Conservation (phyloP, 306 rosid species). For the Prunus persica region DNA sequence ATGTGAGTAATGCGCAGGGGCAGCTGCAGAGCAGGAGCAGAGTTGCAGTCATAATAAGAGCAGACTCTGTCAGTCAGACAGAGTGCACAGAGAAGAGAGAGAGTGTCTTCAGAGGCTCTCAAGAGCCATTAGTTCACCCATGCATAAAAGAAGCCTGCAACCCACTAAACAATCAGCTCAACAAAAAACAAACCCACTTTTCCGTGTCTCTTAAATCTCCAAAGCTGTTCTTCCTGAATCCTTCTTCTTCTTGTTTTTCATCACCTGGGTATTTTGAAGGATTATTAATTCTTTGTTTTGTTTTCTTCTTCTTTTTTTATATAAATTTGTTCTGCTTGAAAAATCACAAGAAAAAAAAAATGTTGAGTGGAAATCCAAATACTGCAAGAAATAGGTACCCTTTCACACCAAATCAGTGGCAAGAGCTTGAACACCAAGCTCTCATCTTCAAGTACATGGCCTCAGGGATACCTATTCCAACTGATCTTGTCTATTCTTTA, state of each 20-base stretch:
- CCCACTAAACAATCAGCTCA: conserved; percentile 27
- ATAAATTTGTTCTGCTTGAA: too few relatives aligned
- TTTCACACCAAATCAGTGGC: conserved; percentile 93
- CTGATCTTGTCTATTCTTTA: conserved; percentile 77
- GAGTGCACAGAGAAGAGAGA: conserved; percentile 10
- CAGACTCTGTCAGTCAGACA: conserved; percentile 37
- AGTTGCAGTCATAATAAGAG: conserved; percentile 81
- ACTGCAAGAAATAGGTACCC: conserved; percentile 55
- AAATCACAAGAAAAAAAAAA: conserved; percentile 4
- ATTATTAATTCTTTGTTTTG: conserved; percentile 1
- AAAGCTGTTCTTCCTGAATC: background rate
- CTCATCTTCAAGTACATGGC: conserved; percentile 91
- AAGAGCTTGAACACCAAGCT: conserved; percentile 97
- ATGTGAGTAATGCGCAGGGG: conserved; percentile 35
- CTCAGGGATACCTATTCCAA: conserved; percentile 81
- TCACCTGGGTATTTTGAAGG: background rate
- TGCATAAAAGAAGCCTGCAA: conserved; percentile 50
- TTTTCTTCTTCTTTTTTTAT: background rate
- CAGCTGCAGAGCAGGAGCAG: conserved; percentile 63
- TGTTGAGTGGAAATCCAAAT: conserved; percentile 46
- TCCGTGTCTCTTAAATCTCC: conserved; percentile 27
- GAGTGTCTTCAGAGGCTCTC: conserved; percentile 26
- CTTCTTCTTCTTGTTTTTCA: conserved; percentile 7
- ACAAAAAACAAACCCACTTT: conserved; percentile 20
- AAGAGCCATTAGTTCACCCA: conserved; percentile 50